Percentiles rank a stretch among this genome's conserved stretches.
Conservation (phyloP, 495 filamentous ascomycete species). For the Penicillium verhagenii region DNA sequence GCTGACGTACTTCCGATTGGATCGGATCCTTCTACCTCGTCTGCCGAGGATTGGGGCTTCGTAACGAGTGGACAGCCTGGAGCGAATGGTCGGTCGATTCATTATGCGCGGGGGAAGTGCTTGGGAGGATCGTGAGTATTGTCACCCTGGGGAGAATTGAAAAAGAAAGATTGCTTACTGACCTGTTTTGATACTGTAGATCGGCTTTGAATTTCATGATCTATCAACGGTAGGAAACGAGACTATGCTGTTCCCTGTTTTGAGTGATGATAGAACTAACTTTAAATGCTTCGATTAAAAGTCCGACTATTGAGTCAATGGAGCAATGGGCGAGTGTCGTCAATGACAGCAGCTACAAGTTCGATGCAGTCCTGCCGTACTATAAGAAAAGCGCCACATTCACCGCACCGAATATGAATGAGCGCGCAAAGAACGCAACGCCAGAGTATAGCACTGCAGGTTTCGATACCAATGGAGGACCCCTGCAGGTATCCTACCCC, state of each 20-base stretch:
- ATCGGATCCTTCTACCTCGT: slow-evolving; percentile 23
- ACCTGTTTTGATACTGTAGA: slow-evolving; percentile 5
- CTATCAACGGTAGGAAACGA: slow-evolving; percentile 31
- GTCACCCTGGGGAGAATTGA: neutral
- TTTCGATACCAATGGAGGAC: slow-evolving; percentile 33
- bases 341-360: slow-evolving; percentile 55
- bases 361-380: slow-evolving; percentile 50
- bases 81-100: slow-evolving; percentile 32
- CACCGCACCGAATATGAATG: slow-evolving; percentile 45
- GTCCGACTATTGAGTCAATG: slow-evolving; percentile 41
- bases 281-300: neutral
- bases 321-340: slow-evolving; percentile 57
- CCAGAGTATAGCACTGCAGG: slow-evolving; percentile 39
- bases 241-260: neutral
- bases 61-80: slow-evolving; percentile 38
- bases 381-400: slow-evolving; percentile 53
- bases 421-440: slow-evolving; percentile 42
- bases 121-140: slow-evolving; percentile 33
- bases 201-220: slow-evolving; percentile 54
- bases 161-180: no score
- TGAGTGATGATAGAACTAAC: no score
- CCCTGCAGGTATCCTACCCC: slow-evolving; percentile 51
- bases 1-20: slow-evolving; percentile 30
- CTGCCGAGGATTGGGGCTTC: slow-evolving; percentile 52
- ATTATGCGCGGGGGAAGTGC: slow-evolving; percentile 39